phyloP scores from a whole-genome alignment of 176 grass and related monocot species.

The Eleusine coracana region DNA sequence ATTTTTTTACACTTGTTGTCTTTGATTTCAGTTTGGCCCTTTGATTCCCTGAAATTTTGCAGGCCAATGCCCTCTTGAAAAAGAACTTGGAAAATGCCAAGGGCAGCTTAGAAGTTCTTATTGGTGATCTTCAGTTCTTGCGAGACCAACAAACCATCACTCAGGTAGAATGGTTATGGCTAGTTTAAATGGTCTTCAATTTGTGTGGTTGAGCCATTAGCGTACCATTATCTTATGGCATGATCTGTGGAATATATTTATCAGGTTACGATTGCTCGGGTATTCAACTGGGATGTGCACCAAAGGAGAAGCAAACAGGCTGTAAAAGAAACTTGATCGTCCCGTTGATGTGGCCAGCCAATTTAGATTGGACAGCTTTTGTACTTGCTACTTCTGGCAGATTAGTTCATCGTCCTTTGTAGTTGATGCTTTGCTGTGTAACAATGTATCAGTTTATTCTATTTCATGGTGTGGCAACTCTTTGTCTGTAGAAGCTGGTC shows the following conservation, averaged over 20 bases:
- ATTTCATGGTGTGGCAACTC: slow-evolving; percentile 53
- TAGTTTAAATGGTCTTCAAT: slow-evolving; percentile 4
- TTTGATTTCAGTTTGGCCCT: not conserved
- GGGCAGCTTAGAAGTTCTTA: slow-evolving; percentile 90
- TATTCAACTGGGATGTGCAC: slow-evolving; percentile 99
- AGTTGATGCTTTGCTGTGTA: slow-evolving; percentile 32
- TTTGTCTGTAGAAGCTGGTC: slow-evolving; percentile 38
- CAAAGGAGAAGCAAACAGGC: slow-evolving; percentile 84
- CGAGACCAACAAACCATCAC: slow-evolving; percentile 96
- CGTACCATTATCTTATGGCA: not conserved
- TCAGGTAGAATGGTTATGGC: slow-evolving; percentile 54
- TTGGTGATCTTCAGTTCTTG: slow-evolving; percentile 90
- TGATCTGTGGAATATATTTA: not conserved
- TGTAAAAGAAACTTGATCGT: slow-evolving; percentile 58
- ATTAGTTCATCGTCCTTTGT: slow-evolving; percentile 24
- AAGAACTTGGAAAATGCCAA: slow-evolving; percentile 98
- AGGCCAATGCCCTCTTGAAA: slow-evolving; percentile 82
- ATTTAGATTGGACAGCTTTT: slow-evolving; percentile 18
- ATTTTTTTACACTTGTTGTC: not conserved
- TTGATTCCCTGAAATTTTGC: slow-evolving; percentile 31
- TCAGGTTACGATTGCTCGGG: slow-evolving; percentile 90
- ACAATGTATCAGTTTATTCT: slow-evolving; percentile 36
- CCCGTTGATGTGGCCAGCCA: not conserved
- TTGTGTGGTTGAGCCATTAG: not conserved
- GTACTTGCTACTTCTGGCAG: slow-evolving; percentile 27